Percentiles rank a stretch among this genome's conserved stretches.
phyloP scores from a whole-genome alignment of 1,284 basidiomycete species.

The Volvariella volvacea region DNA sequence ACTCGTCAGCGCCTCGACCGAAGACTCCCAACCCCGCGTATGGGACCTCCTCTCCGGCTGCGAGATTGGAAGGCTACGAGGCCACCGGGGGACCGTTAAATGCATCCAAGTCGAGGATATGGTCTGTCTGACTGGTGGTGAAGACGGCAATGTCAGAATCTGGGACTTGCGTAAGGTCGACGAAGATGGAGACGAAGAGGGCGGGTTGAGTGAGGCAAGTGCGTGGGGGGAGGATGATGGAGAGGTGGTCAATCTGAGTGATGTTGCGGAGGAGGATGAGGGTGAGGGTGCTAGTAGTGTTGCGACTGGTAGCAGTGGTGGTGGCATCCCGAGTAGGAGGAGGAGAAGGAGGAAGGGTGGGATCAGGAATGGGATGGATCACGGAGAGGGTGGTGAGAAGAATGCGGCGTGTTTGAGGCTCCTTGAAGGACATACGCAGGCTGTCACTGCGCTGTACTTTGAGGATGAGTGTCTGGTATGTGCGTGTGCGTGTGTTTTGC shows the following conservation, averaged over 20 bases:
- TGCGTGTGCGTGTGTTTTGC: slow-evolving; percentile 18
- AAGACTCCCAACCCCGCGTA: slow-evolving; percentile 72
- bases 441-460: slow-evolving; percentile 91
- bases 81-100: slow-evolving; percentile 79
- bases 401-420: slow-evolving; percentile 63
- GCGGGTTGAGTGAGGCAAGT: no score
- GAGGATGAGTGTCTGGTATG: slow-evolving; percentile 88
- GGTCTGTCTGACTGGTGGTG: slow-evolving; percentile 86
- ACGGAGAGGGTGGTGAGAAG: slow-evolving; percentile 20
- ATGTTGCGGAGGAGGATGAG: slow-evolving; percentile 58
- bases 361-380: slow-evolving; percentile 25
- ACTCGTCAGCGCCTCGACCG: slow-evolving; percentile 82
- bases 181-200: slow-evolving; percentile 48
- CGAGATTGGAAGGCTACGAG: slow-evolving; percentile 75
- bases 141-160: slow-evolving; percentile 77
- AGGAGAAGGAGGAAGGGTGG: slow-evolving; percentile 18
- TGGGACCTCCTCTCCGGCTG: slow-evolving; percentile 84
- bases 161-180: slow-evolving; percentile 87
- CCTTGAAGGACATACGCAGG: slow-evolving; percentile 89
- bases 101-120: slow-evolving; percentile 92
- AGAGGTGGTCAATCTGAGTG: slow-evolving; percentile 50
- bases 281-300: no score
- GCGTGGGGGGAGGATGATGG: slow-evolving; percentile 38
- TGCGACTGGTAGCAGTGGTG: slow-evolving; percentile 23
- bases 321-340: no score